Evolutionary conservation across 2,329 filamentous ascomycete species (phyloP).

Genomic region (Fusarium longipes): DNA sequence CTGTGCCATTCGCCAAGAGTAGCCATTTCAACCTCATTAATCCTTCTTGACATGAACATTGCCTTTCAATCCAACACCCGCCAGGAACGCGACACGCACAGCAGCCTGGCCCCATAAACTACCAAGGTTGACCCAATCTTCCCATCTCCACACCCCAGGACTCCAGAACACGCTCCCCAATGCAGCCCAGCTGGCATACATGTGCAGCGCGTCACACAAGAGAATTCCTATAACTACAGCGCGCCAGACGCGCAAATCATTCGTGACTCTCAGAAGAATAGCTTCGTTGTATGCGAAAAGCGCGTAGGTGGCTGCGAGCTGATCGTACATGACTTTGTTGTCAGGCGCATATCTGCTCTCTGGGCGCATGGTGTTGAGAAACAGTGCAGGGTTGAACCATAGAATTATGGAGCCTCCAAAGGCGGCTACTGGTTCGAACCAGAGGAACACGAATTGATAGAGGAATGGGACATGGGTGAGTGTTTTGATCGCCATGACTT

Average conservation of each 20-base stretch:
- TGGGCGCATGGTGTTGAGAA: conserved; percentile 30
- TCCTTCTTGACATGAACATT: not conserved
- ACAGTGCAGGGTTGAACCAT: conserved; percentile 8
- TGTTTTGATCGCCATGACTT: not conserved
- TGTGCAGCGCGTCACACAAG: conserved; percentile 29
- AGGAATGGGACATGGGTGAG: conserved; percentile 19
- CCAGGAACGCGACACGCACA: conserved; percentile 30
- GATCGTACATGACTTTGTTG: conserved; percentile 33
- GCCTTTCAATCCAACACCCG: conserved; percentile 13
- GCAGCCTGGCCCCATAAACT: conserved; percentile 31
- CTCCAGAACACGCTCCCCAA: conserved; percentile 31
- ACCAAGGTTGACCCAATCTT: conserved; percentile 38
- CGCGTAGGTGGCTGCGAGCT: conserved; percentile 31
- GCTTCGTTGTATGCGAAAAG: conserved; percentile 39
- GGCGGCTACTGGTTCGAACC: conserved; percentile 26
- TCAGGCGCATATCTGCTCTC: conserved; percentile 26
- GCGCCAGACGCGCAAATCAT: conserved; percentile 28
- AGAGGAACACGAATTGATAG: conserved; percentile 32
- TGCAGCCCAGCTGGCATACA: conserved; percentile 27
- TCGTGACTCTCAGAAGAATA: conserved; percentile 17
- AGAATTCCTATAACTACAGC: conserved; percentile 15
- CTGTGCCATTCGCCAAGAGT: not conserved
- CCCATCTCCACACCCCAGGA: conserved; percentile 16
- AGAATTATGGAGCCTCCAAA: conserved; percentile 4
- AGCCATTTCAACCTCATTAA: not conserved